Conservation (phyloP, 129 eudicot genomes). For the Arctium minus region DNA sequence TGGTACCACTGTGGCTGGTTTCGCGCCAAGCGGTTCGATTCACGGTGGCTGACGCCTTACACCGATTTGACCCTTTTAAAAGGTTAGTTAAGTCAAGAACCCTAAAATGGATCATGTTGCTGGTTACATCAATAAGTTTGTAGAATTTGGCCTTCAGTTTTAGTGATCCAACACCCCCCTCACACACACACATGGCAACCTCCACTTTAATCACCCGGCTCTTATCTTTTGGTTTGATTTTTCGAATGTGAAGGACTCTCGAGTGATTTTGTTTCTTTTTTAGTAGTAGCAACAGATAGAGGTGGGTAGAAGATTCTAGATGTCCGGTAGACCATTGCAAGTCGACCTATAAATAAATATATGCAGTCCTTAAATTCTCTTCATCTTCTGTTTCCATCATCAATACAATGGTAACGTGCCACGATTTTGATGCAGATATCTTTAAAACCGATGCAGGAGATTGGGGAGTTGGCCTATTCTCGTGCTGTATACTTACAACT, state of each 20-base stretch:
- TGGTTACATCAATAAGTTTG: too few relatives aligned
- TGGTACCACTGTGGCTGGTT: too few relatives aligned
- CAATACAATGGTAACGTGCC: not conserved
- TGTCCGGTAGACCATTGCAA: not conserved
- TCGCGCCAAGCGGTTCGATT: too few relatives aligned
- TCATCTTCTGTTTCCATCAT: not conserved
- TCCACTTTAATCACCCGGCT: too few relatives aligned
- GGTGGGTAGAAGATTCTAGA: not conserved
- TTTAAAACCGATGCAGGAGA: not conserved
- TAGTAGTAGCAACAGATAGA: not conserved
- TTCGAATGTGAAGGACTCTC: not conserved
- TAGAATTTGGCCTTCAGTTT: too few relatives aligned
- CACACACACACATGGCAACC: too few relatives aligned
- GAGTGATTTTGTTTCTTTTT: not conserved
- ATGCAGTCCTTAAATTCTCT: not conserved
- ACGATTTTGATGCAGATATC: not conserved
- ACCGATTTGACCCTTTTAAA: too few relatives aligned
- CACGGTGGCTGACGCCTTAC: too few relatives aligned
- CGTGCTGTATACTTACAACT: not conserved
- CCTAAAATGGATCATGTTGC: too few relatives aligned
- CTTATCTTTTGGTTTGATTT: not conserved
- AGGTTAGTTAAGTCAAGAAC: too few relatives aligned
- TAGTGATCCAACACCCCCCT: too few relatives aligned
- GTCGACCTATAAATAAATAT: not conserved
- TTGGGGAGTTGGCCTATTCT: not conserved